Evolutionary conservation across 192 early-diverging fungal genomes (phyloP), one percentile per base, ranked within the genome.

Genomic region (Pilaira anomala): DNA sequence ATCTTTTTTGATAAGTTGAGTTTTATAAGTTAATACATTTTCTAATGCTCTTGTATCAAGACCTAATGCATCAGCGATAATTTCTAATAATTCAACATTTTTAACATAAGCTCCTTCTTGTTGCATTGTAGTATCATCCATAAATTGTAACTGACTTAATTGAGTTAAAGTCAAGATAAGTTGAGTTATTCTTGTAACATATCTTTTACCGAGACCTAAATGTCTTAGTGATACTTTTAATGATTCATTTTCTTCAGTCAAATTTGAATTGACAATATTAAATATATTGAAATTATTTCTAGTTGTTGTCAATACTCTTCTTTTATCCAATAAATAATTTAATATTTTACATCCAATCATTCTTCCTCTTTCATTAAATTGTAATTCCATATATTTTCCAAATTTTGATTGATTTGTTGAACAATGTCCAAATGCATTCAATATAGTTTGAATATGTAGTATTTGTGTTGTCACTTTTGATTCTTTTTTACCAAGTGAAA

Each of bases 371-470:
- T 90, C 91, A 71, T 93, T 91, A 66, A 93, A 97, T 63, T 95
- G 92, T 40, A 97, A 72, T 80, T 95, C 93, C 2, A 87, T 88
- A 63, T 91, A 94, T 58, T 87, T 83, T 12, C 88, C 92, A 48
- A 91, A 87, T 28, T 91, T 83, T 16, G 93, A 93, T 7, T 93
- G 91, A 70, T 94, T 89, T 8, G 90, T 92, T 66, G 84, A 83
- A 33, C 90, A 90, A 55, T 93, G 89, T 42, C 92, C 93, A 83
- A 97, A 97, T 4, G 89, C 87, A 52, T 91, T 88, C 9, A 97
- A 68, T 69, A 95, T 82, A 49, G 79, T 77, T 42, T 90, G 82
- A 2, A 91, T 84, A 52, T 83, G 73, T 13, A 85, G 62, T 18
- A 94, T 79, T 66, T 90, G 88, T 60, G 73, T 78, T 59, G 87